These are phyloP conservation scores for Ilex asprella DNA, from an alignment of 257 asterid species.

Conservation along the genomic window DNA sequence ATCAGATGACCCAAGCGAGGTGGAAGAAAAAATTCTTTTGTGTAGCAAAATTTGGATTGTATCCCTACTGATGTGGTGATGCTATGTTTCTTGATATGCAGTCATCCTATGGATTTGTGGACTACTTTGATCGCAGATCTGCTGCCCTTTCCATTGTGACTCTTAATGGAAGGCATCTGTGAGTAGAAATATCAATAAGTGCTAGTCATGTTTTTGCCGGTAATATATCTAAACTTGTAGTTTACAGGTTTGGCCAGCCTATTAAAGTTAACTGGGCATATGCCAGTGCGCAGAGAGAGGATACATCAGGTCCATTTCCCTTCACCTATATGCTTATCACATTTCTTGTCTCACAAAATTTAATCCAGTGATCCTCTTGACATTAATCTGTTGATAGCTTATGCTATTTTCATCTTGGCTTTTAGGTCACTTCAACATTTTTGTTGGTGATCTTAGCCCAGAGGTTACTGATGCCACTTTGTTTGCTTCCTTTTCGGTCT, in stretches of 20 bases:
- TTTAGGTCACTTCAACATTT: constrained; percentile 73
- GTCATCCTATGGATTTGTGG: constrained; percentile 2
- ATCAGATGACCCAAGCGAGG: too few relatives aligned
- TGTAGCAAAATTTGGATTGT: background rate
- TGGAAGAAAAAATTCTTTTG: background rate
- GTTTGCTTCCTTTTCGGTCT: constrained; percentile 65
- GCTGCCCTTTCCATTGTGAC: constrained; percentile 1
- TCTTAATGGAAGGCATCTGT: constrained; percentile 4
- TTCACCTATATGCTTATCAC: background rate
- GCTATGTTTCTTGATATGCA: background rate
- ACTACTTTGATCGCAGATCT: constrained; percentile 1
- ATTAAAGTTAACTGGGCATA: constrained; percentile 5
- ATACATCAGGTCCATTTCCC: background rate
- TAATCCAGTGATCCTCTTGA: background rate
- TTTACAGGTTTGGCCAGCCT: constrained; percentile 2
- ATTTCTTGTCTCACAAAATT: background rate
- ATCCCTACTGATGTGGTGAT: background rate
- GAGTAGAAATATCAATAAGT: background rate
- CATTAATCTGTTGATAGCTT: background rate
- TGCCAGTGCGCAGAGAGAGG: constrained; percentile 1
- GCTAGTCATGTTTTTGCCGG: background rate
- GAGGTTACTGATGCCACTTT: constrained; percentile 86
- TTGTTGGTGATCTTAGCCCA: constrained; percentile 91
- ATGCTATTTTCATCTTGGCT: constrained; percentile 3
- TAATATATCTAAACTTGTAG: background rate